A percentile compares a stretch with the other conserved stretches of the same genome.
Conservation (phyloP, 495 filamentous ascomycete genomes). For the Niebla homalea region DNA sequence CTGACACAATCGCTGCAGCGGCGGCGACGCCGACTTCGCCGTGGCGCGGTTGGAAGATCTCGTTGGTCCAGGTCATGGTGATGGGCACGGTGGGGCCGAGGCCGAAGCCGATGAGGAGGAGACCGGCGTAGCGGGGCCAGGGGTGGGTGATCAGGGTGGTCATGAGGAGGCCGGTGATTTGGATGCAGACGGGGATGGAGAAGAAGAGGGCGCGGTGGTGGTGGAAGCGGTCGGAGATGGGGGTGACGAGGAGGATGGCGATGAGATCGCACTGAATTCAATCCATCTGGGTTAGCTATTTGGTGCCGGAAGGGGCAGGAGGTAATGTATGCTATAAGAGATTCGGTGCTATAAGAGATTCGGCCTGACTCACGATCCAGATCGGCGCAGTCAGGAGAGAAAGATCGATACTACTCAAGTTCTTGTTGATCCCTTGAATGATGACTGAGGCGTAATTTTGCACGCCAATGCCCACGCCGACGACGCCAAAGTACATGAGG, state of each 20-base stretch:
- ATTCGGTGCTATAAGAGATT: too few relatives aligned
- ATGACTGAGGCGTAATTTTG: constrained; percentile 80
- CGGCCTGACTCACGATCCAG: constrained; percentile 54
- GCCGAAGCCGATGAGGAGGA: constrained; percentile 84
- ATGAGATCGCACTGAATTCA: constrained; percentile 81
- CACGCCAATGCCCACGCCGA: constrained; percentile 80
- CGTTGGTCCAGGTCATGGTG: constrained; percentile 85
- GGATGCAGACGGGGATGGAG: constrained; percentile 54
- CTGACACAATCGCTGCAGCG: constrained; percentile 71
- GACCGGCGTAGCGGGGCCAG: constrained; percentile 77
- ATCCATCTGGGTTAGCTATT: too few relatives aligned
- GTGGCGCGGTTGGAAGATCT: constrained; percentile 81
- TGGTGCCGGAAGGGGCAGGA: too few relatives aligned
- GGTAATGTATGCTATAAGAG: too few relatives aligned
- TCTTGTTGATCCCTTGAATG: constrained; percentile 62
- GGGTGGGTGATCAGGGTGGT: constrained; percentile 66
- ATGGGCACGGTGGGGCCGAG: constrained; percentile 85
- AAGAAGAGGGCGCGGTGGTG: constrained; percentile 76
- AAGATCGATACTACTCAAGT: constrained; percentile 58
- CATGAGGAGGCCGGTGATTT: constrained; percentile 70
- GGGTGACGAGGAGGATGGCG: constrained; percentile 74
- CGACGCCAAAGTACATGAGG: constrained; percentile 89
- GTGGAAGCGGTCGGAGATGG: constrained; percentile 79
- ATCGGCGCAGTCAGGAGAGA: constrained; percentile 80
- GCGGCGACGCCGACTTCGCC: constrained; percentile 89